Conservation (phyloP, 176 grass and related monocot species). For the Eremochloa ophiuroides region DNA sequence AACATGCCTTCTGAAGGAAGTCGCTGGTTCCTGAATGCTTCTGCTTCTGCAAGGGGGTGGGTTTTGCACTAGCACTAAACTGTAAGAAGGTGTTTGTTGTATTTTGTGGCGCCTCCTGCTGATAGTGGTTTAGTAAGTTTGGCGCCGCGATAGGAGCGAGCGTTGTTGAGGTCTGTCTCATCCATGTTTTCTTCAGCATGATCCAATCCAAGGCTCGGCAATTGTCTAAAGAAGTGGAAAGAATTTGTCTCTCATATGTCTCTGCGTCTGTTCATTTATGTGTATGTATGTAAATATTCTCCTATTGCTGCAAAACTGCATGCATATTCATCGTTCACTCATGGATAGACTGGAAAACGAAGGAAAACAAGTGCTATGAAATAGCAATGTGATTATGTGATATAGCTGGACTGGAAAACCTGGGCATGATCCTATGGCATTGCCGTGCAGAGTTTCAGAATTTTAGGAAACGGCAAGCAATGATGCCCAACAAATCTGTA, state of each 20-base stretch:
- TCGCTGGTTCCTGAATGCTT: neutral
- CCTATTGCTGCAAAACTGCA: neutral
- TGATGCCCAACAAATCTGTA: slow-evolving; percentile 6
- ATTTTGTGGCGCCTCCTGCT: neutral
- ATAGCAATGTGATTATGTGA: too few species aligned
- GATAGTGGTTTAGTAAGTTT: neutral
- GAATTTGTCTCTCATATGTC: neutral
- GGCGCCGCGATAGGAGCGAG: slow-evolving; percentile 5
- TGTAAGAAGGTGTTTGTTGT: slow-evolving; percentile 30
- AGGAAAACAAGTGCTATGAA: neutral
- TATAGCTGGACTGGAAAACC: too few species aligned
- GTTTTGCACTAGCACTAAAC: slow-evolving; percentile 3
- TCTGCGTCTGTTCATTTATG: neutral
- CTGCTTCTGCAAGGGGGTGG: slow-evolving; percentile 16
- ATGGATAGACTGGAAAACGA: neutral
- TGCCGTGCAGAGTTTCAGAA: neutral
- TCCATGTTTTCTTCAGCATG: slow-evolving; percentile 13
- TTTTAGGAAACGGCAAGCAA: neutral
- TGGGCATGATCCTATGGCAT: neutral
- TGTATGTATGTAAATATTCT: slow-evolving; percentile 11
- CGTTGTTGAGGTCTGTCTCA: slow-evolving; percentile 13
- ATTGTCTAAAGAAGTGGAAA: slow-evolving; percentile 42
- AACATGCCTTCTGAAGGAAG: neutral
- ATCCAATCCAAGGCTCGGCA: neutral
- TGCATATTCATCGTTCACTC: neutral